phyloP scores from a whole-genome alignment of 1,284 basidiomycete genomes.

The Omphalotus olearius region DNA sequence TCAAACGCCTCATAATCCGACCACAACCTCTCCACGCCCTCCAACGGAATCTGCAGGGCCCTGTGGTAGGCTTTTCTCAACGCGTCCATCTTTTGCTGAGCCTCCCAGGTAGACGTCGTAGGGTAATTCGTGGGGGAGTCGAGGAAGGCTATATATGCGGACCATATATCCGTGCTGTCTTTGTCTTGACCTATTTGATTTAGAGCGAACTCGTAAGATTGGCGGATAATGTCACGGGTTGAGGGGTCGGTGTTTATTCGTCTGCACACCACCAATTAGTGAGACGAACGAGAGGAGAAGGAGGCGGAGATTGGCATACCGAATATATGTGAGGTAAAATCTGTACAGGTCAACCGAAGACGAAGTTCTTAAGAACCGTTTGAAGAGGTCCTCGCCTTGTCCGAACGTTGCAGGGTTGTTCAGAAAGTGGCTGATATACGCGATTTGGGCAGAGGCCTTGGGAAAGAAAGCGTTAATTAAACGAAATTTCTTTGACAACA shows the following conservation, averaged over 20 bases:
- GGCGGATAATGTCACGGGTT: conserved; percentile 72
- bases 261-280: conserved; percentile 26
- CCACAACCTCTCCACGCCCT: conserved; percentile 94
- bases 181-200: conserved; percentile 87
- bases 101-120: conserved; percentile 81
- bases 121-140: conserved; percentile 36
- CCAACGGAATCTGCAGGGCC: conserved; percentile 90
- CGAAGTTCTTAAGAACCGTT: conserved; percentile 75
- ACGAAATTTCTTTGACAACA: too few species aligned
- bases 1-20: conserved; percentile 94
- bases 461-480: not conserved
- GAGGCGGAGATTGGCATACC: conserved; percentile 39
- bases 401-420: conserved; percentile 55
- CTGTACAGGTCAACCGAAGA: conserved; percentile 86
- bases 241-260: conserved; percentile 51
- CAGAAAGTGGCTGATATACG: conserved; percentile 80
- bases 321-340: conserved; percentile 81
- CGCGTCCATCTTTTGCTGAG: conserved; percentile 93
- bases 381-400: conserved; percentile 77
- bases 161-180: conserved; percentile 73
- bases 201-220: conserved; percentile 93
- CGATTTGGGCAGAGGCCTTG: conserved; percentile 74
- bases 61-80: conserved; percentile 91
- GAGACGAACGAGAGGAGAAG: conserved; percentile 2
- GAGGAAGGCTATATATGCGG: conserved; percentile 81